A percentile compares a stretch with the other conserved stretches of the same genome.
Conservation (phyloP, 164 flowering plant genomes). For the Aristolochia californica region DNA sequence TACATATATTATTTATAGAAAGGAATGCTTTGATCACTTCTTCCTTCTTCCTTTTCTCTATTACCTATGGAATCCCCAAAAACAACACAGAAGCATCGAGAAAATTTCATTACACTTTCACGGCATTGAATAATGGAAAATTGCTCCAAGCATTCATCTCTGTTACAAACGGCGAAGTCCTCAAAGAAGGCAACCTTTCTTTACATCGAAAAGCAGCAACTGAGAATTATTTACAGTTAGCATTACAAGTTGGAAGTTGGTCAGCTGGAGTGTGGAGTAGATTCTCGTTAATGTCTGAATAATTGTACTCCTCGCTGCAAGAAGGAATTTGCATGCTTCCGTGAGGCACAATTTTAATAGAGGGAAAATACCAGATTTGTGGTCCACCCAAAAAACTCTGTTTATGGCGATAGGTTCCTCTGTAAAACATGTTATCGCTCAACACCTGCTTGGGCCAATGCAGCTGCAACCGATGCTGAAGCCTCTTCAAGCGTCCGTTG, state of each 20-base stretch:
- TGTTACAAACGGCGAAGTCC: not conserved
- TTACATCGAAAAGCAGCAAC: no score
- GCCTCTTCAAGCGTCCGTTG: constrained; percentile 91
- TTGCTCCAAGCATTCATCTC: not conserved
- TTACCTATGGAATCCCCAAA: no score
- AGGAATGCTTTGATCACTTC: no score
- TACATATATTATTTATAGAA: no score
- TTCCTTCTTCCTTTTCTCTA: no score
- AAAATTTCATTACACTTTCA: not conserved
- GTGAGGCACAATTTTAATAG: not conserved
- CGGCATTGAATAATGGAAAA: not conserved
- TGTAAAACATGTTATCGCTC: constrained; percentile 5
- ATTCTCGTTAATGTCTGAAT: not conserved
- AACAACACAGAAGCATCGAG: no score
- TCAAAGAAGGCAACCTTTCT: no score
- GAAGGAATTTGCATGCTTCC: not conserved
- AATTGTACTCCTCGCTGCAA: not conserved
- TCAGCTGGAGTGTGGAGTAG: not conserved
- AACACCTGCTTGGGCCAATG: constrained; percentile 46
- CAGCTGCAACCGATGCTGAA: constrained; percentile 74
- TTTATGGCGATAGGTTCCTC: no score
- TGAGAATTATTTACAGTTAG: not conserved
- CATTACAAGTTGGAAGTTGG: not conserved
- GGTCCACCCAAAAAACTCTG: no score
- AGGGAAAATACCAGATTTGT: not conserved